A percentile compares a stretch with the other conserved stretches of the same genome.
phyloP scores from a whole-genome alignment of 2,329 filamentous ascomycete genomes.

The Chaetomium globosum region DNA sequence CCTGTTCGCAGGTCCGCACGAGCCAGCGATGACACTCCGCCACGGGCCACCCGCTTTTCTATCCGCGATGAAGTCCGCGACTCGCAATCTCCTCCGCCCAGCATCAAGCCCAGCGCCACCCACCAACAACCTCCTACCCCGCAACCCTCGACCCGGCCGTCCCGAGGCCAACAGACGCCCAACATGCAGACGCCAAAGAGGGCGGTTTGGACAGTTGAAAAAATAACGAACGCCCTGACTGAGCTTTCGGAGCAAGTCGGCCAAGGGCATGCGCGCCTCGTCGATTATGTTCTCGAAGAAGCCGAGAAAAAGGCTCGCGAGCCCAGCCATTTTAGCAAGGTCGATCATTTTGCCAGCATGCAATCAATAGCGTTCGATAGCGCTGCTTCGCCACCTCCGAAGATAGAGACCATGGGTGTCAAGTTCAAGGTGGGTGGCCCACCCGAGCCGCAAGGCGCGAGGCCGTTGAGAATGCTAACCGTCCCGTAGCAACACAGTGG shows the following conservation, averaged over 20 bases:
- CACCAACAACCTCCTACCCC: slow-evolving; percentile 27
- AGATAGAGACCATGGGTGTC: slow-evolving; percentile 50
- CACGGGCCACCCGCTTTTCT: slow-evolving; percentile 23
- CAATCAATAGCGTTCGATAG: slow-evolving; percentile 41
- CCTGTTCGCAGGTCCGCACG: slow-evolving; percentile 14
- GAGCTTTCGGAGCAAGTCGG: slow-evolving; percentile 50
- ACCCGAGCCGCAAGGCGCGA: background rate
- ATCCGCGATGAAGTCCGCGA: slow-evolving; percentile 24
- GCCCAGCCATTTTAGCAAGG: slow-evolving; percentile 47
- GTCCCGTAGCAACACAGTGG: slow-evolving; percentile 33
- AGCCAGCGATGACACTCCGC: slow-evolving; percentile 25
- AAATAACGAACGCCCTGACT: slow-evolving; percentile 48
- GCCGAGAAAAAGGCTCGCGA: slow-evolving; percentile 47
- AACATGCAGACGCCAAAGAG: slow-evolving; percentile 28
- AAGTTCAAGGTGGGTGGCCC: slow-evolving; percentile 52
- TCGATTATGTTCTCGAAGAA: slow-evolving; percentile 50
- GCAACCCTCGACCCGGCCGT: slow-evolving; percentile 11
- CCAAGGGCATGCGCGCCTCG: slow-evolving; percentile 50
- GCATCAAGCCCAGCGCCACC: slow-evolving; percentile 5
- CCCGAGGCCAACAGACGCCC: slow-evolving; percentile 29
- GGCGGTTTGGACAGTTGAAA: slow-evolving; percentile 48
- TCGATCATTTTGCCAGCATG: slow-evolving; percentile 54
- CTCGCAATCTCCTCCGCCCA: slow-evolving; percentile 29
- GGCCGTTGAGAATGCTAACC: slow-evolving; percentile 25
- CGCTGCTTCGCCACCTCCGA: slow-evolving; percentile 38